phyloP scores from a whole-genome alignment of 768 basidiomycete species.

The Clitopilus passeckerianus region DNA sequence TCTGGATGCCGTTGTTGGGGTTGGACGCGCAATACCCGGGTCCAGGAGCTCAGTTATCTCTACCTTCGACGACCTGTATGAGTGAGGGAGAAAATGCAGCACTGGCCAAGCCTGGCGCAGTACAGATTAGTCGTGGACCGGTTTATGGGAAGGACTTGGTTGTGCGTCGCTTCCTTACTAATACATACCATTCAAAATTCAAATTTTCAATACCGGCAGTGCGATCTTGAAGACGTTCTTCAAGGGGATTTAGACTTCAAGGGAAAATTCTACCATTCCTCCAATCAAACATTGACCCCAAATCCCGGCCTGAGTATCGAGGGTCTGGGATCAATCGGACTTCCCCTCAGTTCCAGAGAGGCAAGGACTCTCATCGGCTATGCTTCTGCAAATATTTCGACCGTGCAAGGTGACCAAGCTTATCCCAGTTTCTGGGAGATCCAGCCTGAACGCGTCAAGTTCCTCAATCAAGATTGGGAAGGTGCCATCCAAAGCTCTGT shows the following conservation, averaged over 20 bases:
- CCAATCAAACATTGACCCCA: neutral
- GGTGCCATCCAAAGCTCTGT: neutral
- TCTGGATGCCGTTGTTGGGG: too few relatives aligned
- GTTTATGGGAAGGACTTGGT: too few relatives aligned
- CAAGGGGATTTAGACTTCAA: neutral
- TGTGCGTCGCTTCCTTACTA: too few relatives aligned
- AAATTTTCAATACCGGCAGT: neutral
- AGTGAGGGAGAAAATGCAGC: too few relatives aligned
- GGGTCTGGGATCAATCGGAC: neutral
- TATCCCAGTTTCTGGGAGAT: neutral
- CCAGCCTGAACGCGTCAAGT: neutral
- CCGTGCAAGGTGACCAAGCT: neutral
- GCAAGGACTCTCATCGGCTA: neutral
- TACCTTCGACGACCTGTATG: too few relatives aligned
- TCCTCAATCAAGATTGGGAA: neutral
- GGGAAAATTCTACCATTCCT: neutral
- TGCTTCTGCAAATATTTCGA: neutral
- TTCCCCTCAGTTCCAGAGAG: neutral
- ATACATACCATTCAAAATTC: too few relatives aligned
- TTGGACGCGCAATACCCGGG: too few relatives aligned
- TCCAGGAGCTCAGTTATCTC: too few relatives aligned
- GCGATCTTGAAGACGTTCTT: neutral
- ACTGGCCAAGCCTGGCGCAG: too few relatives aligned
- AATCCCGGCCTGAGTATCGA: neutral
- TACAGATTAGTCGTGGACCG: too few relatives aligned